Evolutionary conservation across 2,329 filamentous ascomycete genomes (phyloP).

Genomic region (Colletotrichum nymphaeae): DNA sequence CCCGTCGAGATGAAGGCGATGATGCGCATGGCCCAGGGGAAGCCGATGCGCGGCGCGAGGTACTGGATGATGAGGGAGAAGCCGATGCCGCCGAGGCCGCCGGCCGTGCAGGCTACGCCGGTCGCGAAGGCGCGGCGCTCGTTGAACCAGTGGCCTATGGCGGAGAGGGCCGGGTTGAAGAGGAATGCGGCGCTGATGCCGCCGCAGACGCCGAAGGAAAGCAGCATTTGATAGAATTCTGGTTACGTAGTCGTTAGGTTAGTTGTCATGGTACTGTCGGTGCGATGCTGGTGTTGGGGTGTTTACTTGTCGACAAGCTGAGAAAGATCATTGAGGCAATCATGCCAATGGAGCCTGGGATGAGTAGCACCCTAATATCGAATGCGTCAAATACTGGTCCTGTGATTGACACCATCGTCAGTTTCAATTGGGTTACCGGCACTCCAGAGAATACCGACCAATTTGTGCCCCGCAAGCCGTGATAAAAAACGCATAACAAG

Average conservation of each 20-base stretch:
- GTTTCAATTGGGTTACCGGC: neutral
- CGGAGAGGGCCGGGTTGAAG: conserved; percentile 75
- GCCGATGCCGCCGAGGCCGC: conserved; percentile 67
- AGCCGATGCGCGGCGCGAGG: conserved; percentile 42
- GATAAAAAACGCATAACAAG: neutral
- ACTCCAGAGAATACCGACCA: neutral
- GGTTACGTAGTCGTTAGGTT: too few species aligned
- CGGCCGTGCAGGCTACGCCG: conserved; percentile 75
- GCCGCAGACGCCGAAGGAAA: conserved; percentile 74
- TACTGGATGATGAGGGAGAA: conserved; percentile 52
- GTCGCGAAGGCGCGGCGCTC: conserved; percentile 73
- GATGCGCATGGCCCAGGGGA: conserved; percentile 45
- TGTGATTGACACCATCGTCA: neutral
- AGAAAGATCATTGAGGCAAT: neutral
- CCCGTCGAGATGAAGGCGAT: conserved; percentile 42
- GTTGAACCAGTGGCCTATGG: conserved; percentile 77
- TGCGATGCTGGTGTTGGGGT: neutral
- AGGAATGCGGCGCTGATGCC: conserved; percentile 74
- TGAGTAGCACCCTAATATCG: neutral
- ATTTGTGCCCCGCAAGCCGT: neutral
- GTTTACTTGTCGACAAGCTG: neutral
- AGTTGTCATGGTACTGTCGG: too few species aligned
- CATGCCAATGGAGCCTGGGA: neutral
- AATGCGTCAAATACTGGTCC: neutral
- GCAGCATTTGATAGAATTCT: conserved; percentile 77